Conservation (phyloP, 208 protist genomes). For the Sergeia podlipaevii region DNA sequence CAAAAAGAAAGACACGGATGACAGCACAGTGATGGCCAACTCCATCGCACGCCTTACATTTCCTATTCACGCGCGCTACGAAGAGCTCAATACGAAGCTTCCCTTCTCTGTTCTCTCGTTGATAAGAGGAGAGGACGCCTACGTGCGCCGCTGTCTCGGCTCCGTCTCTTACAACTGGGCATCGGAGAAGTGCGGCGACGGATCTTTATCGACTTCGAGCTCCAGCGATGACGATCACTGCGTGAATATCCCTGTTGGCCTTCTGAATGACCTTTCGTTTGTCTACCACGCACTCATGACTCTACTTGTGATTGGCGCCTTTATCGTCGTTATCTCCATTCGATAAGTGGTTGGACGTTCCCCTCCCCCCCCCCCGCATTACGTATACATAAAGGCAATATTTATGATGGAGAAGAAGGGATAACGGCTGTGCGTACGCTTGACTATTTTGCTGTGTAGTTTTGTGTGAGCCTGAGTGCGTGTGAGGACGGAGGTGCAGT, state of each 20-base stretch:
- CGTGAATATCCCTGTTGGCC: slow-evolving; percentile 44
- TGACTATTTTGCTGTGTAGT: not conserved
- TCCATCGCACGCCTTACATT: slow-evolving; percentile 28
- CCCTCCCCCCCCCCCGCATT: too few species aligned
- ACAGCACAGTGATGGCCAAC: not conserved
- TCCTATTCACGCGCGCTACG: slow-evolving; percentile 82
- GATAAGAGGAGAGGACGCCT: slow-evolving; percentile 25
- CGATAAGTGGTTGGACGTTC: too few species aligned
- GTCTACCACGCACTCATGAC: slow-evolving; percentile 51
- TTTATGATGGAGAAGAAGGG: not conserved
- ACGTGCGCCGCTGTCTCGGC: slow-evolving; percentile 48
- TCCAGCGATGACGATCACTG: slow-evolving; percentile 19
- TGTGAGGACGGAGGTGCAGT: too few species aligned
- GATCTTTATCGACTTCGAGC: not conserved
- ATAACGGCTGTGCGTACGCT: not conserved
- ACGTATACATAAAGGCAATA: not conserved
- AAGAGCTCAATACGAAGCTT: slow-evolving; percentile 33
- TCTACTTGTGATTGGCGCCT: slow-evolving; percentile 44
- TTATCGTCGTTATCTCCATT: slow-evolving; percentile 31
- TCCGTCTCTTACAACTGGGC: slow-evolving; percentile 17
- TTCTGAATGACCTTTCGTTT: slow-evolving; percentile 45
- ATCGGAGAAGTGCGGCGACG: slow-evolving; percentile 12
- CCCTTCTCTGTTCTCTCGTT: slow-evolving; percentile 40
- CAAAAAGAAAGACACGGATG: not conserved
- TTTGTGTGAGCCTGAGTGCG: too few species aligned